phyloP scores from a whole-genome alignment of 202 grass and related monocot species.

The Saccharum hybrid region DNA sequence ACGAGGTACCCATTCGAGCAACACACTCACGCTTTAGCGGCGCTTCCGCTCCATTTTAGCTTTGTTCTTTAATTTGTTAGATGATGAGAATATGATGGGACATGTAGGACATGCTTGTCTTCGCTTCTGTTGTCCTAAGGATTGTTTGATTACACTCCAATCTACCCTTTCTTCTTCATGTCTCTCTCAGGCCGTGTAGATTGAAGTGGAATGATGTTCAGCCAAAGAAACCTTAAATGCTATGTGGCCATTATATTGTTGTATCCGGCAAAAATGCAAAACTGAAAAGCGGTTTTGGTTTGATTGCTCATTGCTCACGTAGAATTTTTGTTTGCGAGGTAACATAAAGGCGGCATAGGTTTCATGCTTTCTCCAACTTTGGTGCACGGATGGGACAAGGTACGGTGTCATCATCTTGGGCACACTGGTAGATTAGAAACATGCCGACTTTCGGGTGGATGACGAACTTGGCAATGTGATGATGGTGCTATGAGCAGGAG shows the following conservation, averaged over 20 bases:
- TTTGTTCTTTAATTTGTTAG: not conserved
- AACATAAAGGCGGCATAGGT: not conserved
- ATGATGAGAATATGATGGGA: not conserved
- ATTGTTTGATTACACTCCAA: not conserved
- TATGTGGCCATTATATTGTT: not conserved
- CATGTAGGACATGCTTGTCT: not conserved
- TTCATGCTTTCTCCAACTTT: too few relatives aligned
- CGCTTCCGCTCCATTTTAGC: not conserved
- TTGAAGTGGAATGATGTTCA: too few relatives aligned
- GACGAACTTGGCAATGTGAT: not conserved
- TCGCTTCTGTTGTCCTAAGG: not conserved
- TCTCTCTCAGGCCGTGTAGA: too few relatives aligned
- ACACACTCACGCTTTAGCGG: not conserved
- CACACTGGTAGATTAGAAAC: not conserved
- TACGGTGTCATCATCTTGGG: not conserved
- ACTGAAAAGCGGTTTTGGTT: not conserved
- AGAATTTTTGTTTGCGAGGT: not conserved
- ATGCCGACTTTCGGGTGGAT: too few relatives aligned
- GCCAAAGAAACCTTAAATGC: not conserved
- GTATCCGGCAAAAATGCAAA: constrained; percentile 38
- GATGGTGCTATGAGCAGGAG: not conserved
- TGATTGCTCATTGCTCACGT: not conserved
- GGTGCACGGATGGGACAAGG: not conserved
- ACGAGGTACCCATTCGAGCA: not conserved
- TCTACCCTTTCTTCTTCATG: not conserved